Conservation (phyloP, 208 protist genomes). For the Trypanosoma cruzi region DNA sequence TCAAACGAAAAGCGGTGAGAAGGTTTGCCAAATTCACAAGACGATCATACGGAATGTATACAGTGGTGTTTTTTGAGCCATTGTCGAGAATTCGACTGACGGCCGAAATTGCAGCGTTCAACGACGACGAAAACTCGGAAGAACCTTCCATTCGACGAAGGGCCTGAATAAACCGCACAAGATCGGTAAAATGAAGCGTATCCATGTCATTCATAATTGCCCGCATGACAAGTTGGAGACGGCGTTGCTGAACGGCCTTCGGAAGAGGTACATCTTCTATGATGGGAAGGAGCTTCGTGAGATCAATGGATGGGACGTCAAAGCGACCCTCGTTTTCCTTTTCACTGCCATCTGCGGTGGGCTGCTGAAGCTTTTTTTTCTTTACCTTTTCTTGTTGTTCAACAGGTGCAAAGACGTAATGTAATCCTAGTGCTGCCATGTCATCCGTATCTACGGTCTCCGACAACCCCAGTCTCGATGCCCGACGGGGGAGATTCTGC, state of each 20-base stretch:
- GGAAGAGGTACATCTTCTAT: slow-evolving; percentile 27
- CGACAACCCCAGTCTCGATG: neutral
- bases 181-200: slow-evolving; percentile 23
- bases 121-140: slow-evolving; percentile 24
- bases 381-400: slow-evolving; percentile 15
- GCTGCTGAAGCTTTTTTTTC: neutral
- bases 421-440: slow-evolving; percentile 32
- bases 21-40: slow-evolving; percentile 55
- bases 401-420: slow-evolving; percentile 27
- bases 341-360: neutral
- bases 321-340: neutral
- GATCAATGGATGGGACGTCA: slow-evolving; percentile 30
- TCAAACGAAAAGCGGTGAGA: slow-evolving; percentile 57
- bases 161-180: slow-evolving; percentile 53
- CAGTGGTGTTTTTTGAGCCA: neutral
- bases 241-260: slow-evolving; percentile 21
- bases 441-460: slow-evolving; percentile 20
- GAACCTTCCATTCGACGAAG: slow-evolving; percentile 47
- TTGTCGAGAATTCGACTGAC: slow-evolving; percentile 16
- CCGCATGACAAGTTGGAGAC: slow-evolving; percentile 21
- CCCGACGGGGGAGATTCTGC: slow-evolving; percentile 2
- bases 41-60: slow-evolving; percentile 34
- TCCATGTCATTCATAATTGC: slow-evolving; percentile 26
- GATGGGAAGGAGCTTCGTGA: slow-evolving; percentile 35
- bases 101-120: slow-evolving; percentile 30